A percentile compares a stretch with the other conserved stretches of the same genome.
These are phyloP conservation scores for Ceratocystis variospora DNA, from an alignment of 2,329 filamentous ascomycete species.

Conservation along the genomic window DNA sequence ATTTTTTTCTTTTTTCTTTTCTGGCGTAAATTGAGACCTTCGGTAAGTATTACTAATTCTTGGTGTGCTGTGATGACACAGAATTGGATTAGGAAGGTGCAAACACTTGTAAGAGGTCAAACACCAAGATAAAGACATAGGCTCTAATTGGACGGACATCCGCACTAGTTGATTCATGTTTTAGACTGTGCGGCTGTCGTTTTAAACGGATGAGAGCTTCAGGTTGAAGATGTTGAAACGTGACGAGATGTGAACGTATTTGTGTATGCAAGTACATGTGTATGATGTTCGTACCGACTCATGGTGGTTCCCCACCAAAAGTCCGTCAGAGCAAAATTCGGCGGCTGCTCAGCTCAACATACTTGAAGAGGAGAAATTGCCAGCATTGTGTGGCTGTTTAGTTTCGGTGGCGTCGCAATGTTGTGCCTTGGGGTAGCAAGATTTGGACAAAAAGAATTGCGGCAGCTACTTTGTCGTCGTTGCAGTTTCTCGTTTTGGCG, in stretches of 20 bases:
- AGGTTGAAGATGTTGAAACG: not conserved
- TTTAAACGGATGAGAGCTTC: not conserved
- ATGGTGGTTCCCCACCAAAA: constrained; percentile 5
- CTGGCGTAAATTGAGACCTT: not conserved
- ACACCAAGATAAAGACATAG: not conserved
- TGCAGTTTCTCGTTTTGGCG: not conserved
- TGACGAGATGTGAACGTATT: not conserved
- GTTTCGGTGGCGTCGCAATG: not conserved
- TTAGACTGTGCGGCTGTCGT: not conserved
- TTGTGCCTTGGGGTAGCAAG: not conserved
- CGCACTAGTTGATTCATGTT: not conserved
- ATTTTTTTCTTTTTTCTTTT: not conserved
- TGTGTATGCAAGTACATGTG: not conserved
- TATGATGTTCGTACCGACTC: not conserved
- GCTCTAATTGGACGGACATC: not conserved
- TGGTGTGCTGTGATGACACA: not conserved
- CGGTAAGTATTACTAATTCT: not conserved
- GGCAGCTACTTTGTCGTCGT: not conserved
- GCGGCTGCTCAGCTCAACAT: not conserved
- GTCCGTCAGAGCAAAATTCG: not conserved
- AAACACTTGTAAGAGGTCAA: not conserved
- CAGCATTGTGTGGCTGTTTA: not conserved
- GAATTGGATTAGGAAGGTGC: constrained; percentile 1
- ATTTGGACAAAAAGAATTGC: not conserved
- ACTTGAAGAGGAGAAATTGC: not conserved